Conservation (phyloP, 192 early-diverging fungal genomes). For the Backusella mclennaniae region DNA sequence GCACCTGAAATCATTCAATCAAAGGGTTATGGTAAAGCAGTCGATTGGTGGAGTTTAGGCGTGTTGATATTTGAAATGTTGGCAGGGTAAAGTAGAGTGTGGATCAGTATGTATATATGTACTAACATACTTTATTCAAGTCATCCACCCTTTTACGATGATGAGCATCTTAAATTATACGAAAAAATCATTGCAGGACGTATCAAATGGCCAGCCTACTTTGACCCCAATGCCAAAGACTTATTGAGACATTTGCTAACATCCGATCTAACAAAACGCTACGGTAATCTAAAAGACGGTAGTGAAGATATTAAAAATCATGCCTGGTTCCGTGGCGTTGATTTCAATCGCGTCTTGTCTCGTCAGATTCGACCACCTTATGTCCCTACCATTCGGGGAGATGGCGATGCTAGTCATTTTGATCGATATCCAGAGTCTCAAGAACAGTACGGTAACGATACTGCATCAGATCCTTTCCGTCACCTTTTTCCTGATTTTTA, state of each 20-base stretch:
- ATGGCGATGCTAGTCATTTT: slow-evolving; percentile 56
- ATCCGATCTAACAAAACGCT: slow-evolving; percentile 73
- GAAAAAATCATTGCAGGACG: slow-evolving; percentile 88
- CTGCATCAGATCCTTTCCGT: slow-evolving; percentile 29
- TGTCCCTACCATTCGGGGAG: slow-evolving; percentile 53
- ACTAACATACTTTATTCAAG: slow-evolving; percentile 30
- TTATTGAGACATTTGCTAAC: slow-evolving; percentile 69
- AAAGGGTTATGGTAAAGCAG: slow-evolving; percentile 89
- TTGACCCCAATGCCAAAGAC: slow-evolving; percentile 74
- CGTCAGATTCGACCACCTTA: slow-evolving; percentile 55
- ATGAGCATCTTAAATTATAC: slow-evolving; percentile 90
- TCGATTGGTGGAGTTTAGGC: slow-evolving; percentile 96
- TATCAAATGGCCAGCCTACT: slow-evolving; percentile 68
- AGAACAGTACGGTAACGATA: slow-evolving; percentile 45
- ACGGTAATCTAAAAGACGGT: slow-evolving; percentile 74
- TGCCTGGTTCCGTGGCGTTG: slow-evolving; percentile 63
- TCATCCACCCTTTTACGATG: slow-evolving; percentile 91
- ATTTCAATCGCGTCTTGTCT: slow-evolving; percentile 57
- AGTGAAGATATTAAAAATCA: slow-evolving; percentile 65
- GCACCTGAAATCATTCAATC: slow-evolving; percentile 91
- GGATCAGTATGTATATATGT: not conserved
- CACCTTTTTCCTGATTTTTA: slow-evolving; percentile 52
- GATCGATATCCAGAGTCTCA: slow-evolving; percentile 53
- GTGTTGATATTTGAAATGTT: slow-evolving; percentile 95
- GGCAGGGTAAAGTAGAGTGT: slow-evolving; percentile 56